These are phyloP conservation scores for Buxus sempervirens DNA, from an alignment of 164 flowering plant species.

Conservation along the genomic window DNA sequence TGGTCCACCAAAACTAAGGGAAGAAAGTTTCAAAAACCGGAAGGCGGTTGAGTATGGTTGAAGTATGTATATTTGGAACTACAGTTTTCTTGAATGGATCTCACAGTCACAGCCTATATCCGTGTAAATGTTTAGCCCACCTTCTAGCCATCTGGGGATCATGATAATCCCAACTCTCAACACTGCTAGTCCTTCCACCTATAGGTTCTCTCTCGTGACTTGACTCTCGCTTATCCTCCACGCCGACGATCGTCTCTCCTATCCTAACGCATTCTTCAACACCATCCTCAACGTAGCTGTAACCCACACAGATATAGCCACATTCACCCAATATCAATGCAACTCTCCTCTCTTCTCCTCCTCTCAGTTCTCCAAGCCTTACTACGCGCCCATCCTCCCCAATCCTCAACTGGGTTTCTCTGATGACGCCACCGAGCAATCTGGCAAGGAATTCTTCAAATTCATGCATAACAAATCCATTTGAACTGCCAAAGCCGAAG, in stretches of 20 bases:
- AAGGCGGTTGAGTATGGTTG: too few relatives aligned
- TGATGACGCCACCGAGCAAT: slow-evolving; percentile 57
- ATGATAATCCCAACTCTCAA: slow-evolving; percentile 74
- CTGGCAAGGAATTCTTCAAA: slow-evolving; percentile 68
- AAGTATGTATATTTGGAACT: not conserved
- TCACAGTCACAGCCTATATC: slow-evolving; percentile 56
- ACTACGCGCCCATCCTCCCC: slow-evolving; percentile 50
- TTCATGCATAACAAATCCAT: slow-evolving; percentile 66
- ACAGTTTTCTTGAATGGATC: not conserved
- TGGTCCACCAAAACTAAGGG: too few relatives aligned
- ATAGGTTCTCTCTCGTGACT: slow-evolving; percentile 17
- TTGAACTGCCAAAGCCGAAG: slow-evolving; percentile 58
- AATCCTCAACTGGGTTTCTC: slow-evolving; percentile 61
- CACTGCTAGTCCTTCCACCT: slow-evolving; percentile 56
- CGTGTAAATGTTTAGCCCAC: slow-evolving; percentile 93
- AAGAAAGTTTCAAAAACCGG: too few relatives aligned
- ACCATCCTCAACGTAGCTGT: slow-evolving; percentile 65
- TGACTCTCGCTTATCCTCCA: not conserved
- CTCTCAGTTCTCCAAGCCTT: slow-evolving; percentile 64
- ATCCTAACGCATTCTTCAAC: slow-evolving; percentile 43
- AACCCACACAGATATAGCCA: slow-evolving; percentile 43
- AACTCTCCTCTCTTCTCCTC: slow-evolving; percentile 77
- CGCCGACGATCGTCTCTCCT: slow-evolving; percentile 35
- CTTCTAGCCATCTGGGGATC: slow-evolving; percentile 90
- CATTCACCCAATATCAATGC: slow-evolving; percentile 41